Evolutionary conservation across 495 filamentous ascomycete genomes (phyloP).

Genomic region (Pyrenopolyporus hunteri): DNA sequence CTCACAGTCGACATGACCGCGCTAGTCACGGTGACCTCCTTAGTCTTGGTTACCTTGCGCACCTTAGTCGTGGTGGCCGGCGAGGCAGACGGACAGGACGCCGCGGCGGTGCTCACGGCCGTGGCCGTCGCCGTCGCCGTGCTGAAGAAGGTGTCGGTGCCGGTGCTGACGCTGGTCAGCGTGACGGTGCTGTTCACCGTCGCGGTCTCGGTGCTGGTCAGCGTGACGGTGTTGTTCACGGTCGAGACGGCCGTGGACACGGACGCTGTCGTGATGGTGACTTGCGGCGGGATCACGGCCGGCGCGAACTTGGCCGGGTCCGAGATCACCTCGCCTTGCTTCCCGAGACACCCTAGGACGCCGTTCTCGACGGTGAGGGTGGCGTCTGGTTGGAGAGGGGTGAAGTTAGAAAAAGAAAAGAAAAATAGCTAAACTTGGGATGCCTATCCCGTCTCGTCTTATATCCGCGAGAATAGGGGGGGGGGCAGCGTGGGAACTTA

Average conservation of each 20-base stretch:
- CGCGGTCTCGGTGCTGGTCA: no score
- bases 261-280: no score
- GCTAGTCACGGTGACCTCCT: not conserved
- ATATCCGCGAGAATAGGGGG: not conserved
- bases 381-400: not conserved
- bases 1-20: no score
- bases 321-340: not conserved
- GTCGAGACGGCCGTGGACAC: no score
- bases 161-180: not conserved
- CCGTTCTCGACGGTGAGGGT: not conserved
- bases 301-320: not conserved
- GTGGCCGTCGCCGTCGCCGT: not conserved
- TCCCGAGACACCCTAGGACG: not conserved
- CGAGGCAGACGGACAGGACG: not conserved
- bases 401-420: not conserved
- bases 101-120: not conserved
- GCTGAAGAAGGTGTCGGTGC: not conserved
- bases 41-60: conserved; percentile 1
- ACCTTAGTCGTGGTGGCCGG: conserved; percentile 1
- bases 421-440: not conserved
- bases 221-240: not conserved
- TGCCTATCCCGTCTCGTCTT: no score
- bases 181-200: not conserved
- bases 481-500: not conserved
- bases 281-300: not conserved